Base-by-base conservation (phyloP, 306 rosid species). In the Phaseolus lunatus region DNA sequence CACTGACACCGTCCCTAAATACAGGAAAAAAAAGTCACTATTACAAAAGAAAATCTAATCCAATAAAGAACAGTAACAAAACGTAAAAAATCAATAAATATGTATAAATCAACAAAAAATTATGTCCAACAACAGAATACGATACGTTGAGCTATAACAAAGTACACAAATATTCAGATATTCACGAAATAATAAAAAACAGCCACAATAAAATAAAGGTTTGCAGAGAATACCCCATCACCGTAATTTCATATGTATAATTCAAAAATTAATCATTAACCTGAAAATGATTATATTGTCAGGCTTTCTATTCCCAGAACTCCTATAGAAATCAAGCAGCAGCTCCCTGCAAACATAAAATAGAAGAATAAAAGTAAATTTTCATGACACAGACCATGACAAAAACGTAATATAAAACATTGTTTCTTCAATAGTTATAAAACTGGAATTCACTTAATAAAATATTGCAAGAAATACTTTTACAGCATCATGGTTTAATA, bases 1-100 rank as follows among this genome's bases (percentile, higher is more conserved):
- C 98, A 3, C 97, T 91, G 15, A 96, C 98, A 31, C 99, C 99
- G 72, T 96, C 99, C 96, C 99, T 96, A 31, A 26, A 80, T 70
- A 26, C 35, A 63, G 26, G 5, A 18, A 29, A 10, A 16, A 68
- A 7, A 19, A 16, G 2, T 41, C 19, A 78, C 20, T 20, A 20
- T 13, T 0, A 7, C 39, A 35, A 16, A 7, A 8, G 1, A 61
- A 23, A 48, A 41, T 9, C 27, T 2, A 22, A 20, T 8, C 3
- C 26, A 33, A 9, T 22, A 7, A 48, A 22, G 2, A 14, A 56
- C 35, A 24, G 14, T 3, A 44, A 37, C 43, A 37, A 37, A 37
- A 9, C 0, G 44, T 9, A 39, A 39, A 39, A 37, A 9, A 39
- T 10, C 15, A 12, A 43, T 41, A 10, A 41, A 41, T 2, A 41